Base-by-base conservation (phyloP, 345 rosid species). In the Gynandropsis gynandra region DNA sequence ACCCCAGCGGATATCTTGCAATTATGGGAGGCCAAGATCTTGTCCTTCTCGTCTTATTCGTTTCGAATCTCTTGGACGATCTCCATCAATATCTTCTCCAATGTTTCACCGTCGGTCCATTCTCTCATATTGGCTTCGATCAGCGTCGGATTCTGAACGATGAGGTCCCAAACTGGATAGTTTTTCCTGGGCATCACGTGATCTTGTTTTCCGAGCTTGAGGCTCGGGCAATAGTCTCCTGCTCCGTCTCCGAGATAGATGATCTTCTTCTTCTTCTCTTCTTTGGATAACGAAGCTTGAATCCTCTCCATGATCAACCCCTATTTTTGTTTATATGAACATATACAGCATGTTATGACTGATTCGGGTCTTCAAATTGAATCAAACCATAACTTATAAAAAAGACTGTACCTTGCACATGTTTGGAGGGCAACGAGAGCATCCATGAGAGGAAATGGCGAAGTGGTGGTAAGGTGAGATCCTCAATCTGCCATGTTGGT, bases 161-260 rank as follows among this genome's bases (percentile, higher is more conserved):
- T 86, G 16, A 86, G 68, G 16, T 80, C 82, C 97, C 95, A 86
- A 4, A 81, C 71, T 1, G 97, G 95, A 32, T 69, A 89, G 9
- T 81, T 72, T 67, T 86, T 90, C 72, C 94, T 88, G 7, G 96
- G 98, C 96, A 90, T 86, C 64, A 74, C 43, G 48, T 59, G 62
- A 65, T 83, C 95, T 36, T 58, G 48, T 9, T 76, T 58, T 4
- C 31, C 48, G 2, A 90, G 92, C 72, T 69, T 86, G 69, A 90
- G 59, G 58, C 76, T 76, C 0, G 96, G 95, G 53, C 98, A 90
- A 61, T 76, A 90, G 62, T 90, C 98, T 0, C 89, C 94, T 4
- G 34, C 59, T 7, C 98, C 98, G 55, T 90, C 95, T 16, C 98
- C 98, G 7, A 83, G 74, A 44, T 90, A 90, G 8, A 86, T 70